Conservation (phyloP, 1,139 yeast species). For the Trichomonascaceae sp. region DNA sequence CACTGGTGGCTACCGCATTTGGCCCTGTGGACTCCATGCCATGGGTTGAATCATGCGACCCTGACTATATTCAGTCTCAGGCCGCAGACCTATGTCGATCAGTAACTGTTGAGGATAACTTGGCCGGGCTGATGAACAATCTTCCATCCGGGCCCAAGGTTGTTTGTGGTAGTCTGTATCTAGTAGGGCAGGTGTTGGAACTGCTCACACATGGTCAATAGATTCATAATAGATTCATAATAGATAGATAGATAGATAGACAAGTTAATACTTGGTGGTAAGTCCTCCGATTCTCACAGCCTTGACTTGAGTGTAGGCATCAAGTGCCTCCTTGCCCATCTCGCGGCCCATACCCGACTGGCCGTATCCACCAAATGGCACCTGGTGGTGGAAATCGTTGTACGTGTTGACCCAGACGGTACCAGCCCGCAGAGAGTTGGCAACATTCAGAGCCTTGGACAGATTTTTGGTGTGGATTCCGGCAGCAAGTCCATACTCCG, state of each 20-base stretch:
- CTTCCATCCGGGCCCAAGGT: conserved; percentile 26
- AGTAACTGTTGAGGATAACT: not conserved
- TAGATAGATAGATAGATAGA: too few relatives aligned
- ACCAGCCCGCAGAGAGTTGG: conserved; percentile 57
- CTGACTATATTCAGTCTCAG: conserved; percentile 24
- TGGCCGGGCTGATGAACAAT: not conserved
- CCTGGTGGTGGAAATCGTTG: conserved; percentile 69
- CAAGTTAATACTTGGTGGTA: conserved; percentile 2
- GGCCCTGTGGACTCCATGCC: conserved; percentile 80
- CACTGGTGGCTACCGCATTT: conserved; percentile 49
- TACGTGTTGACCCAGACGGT: conserved; percentile 73
- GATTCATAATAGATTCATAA: too few relatives aligned
- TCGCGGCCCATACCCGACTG: conserved; percentile 88
- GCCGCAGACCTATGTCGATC: not conserved
- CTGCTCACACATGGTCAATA: too few relatives aligned
- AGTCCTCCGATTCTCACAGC: conserved; percentile 37
- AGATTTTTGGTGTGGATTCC: conserved; percentile 60
- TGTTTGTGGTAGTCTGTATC: conserved; percentile 68
- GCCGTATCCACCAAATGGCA: conserved; percentile 76
- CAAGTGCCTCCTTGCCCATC: conserved; percentile 73
- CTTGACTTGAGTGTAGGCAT: conserved; percentile 71
- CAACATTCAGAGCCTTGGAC: conserved; percentile 42
- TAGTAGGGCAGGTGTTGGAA: conserved; percentile 35
- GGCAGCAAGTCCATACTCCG: conserved; percentile 72
- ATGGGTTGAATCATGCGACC: conserved; percentile 52